A percentile compares a stretch with the other conserved stretches of the same genome.
Evolutionary conservation across 2,329 filamentous ascomycete species (phyloP).

Genomic region (Colletotrichum sp.): DNA sequence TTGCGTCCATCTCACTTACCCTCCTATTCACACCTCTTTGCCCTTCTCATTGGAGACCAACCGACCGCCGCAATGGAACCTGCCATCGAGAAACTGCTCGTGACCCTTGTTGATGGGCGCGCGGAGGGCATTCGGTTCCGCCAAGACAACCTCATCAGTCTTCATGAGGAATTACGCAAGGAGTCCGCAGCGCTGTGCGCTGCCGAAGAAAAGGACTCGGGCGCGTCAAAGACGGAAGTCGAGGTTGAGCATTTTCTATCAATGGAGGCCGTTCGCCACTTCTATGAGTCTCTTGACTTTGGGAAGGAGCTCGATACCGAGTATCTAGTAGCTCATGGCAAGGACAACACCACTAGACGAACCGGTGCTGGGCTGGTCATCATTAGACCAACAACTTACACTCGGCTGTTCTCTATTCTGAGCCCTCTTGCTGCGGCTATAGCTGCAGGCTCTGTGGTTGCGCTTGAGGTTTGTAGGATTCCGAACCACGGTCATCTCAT

Average conservation of each 20-base stretch:
- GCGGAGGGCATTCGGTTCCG: slow-evolving; percentile 49
- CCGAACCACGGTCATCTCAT: background rate
- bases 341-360: slow-evolving; percentile 5
- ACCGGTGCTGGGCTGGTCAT: slow-evolving; percentile 26
- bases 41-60: background rate
- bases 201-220: slow-evolving; percentile 44
- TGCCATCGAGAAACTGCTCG: slow-evolving; percentile 30
- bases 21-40: background rate
- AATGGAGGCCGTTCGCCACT: slow-evolving; percentile 40
- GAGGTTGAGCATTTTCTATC: slow-evolving; percentile 45
- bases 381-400: slow-evolving; percentile 27
- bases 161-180: slow-evolving; percentile 42
- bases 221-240: slow-evolving; percentile 24
- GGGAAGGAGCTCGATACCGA: slow-evolving; percentile 24
- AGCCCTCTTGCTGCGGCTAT: slow-evolving; percentile 28
- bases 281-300: slow-evolving; percentile 42
- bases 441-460: slow-evolving; percentile 31
- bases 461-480: slow-evolving; percentile 26
- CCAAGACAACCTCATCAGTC: slow-evolving; percentile 46
- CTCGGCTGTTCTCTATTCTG: slow-evolving; percentile 29
- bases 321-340: slow-evolving; percentile 23
- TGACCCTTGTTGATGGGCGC: slow-evolving; percentile 48
- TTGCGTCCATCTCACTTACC: background rate
- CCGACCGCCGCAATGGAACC: background rate
- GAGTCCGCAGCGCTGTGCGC: slow-evolving; percentile 38